Percentiles rank a stretch among this genome's conserved stretches.
Evolutionary conservation across 768 basidiomycete species (phyloP).

Genomic region (Xanthoconium stramineum): DNA sequence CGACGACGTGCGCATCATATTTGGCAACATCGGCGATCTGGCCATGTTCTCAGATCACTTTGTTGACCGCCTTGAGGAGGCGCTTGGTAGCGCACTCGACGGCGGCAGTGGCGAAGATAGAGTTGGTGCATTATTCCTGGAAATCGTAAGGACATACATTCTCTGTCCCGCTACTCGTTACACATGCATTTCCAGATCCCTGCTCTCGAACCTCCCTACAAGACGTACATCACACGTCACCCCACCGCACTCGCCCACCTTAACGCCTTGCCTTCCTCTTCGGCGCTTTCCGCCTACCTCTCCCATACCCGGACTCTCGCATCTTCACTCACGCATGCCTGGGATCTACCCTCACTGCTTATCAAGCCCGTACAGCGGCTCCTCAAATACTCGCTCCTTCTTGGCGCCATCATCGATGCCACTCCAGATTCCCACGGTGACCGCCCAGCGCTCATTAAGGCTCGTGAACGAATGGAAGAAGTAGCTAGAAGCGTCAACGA

Average conservation of each 20-base stretch:
- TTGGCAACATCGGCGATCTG: slow-evolving; percentile 73
- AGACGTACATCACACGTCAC: slow-evolving; percentile 78
- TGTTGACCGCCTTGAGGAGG: slow-evolving; percentile 59
- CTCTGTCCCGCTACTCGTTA: not conserved
- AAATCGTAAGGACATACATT: slow-evolving; percentile 49
- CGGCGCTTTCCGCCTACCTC: slow-evolving; percentile 60
- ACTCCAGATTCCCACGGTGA: slow-evolving; percentile 70
- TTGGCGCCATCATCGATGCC: slow-evolving; percentile 71
- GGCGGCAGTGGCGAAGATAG: slow-evolving; percentile 65
- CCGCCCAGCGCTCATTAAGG: slow-evolving; percentile 36
- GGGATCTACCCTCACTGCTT: slow-evolving; percentile 90
- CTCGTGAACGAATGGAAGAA: slow-evolving; percentile 54
- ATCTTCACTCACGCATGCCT: slow-evolving; percentile 74
- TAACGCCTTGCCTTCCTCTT: slow-evolving; percentile 38
- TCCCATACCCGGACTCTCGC: slow-evolving; percentile 63
- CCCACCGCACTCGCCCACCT: slow-evolving; percentile 71
- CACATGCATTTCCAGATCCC: slow-evolving; percentile 47
- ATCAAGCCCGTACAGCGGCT: slow-evolving; percentile 98
- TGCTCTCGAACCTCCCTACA: slow-evolving; percentile 68
- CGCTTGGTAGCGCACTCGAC: slow-evolving; percentile 60
- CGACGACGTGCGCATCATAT: slow-evolving; percentile 70
- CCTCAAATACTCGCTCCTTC: slow-evolving; percentile 89
- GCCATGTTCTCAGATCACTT: slow-evolving; percentile 70
- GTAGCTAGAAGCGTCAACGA: slow-evolving; percentile 79
- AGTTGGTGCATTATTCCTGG: slow-evolving; percentile 68